Base-by-base conservation (phyloP, 306 rosid genomes). In the Cyamopsis tetragonoloba region DNA sequence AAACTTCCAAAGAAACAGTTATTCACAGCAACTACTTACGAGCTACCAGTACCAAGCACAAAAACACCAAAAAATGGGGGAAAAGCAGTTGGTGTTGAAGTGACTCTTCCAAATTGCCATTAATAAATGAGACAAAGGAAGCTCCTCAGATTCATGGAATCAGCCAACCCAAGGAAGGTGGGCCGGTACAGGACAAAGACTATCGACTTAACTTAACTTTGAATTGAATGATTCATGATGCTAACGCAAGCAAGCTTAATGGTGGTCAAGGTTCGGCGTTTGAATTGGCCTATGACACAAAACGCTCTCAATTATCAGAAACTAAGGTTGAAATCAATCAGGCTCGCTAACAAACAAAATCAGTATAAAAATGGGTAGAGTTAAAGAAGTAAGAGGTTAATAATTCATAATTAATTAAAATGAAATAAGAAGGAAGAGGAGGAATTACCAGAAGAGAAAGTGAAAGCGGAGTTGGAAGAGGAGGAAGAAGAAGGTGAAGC, bases 361-460 rank as follows among this genome's bases (percentile, higher is more conserved):
- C 6, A 14, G 28, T 7, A 0, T 18, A 5, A 13, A 44, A 44
- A 44, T 44, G 24, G 59, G 7, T n/a, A n/a, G n/a, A n/a, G n/a
- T n/a, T n/a, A n/a, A n/a, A n/a, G 62, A 35, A 50, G 6, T 9
- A 48, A 43, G 3, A 14, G 19, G 13, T 6, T 7, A 5, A 9
- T 5, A 23, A 55, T 50, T 4, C n/a, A n/a, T n/a, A n/a, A n/a
- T n/a, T n/a, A n/a, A n/a, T n/a, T n/a, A n/a, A n/a, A n/a, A n/a
- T n/a, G 20, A 53, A 8, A 10, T 51, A 6, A 51, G 18, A 51
- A 13, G 24, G n/a, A 9, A 18, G 5, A 30, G 5, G 7, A 11
- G 4, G 28, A 6, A 4, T 38, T 72, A 81, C 74, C 78, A 26
- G 77, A 63, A 77, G 77, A 18, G 23, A 73, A 70, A 63, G 19